Evolutionary conservation across 2,329 filamentous ascomycete genomes (phyloP), one percentile per base, ranked within the genome.

Genomic region (Penicillium olsonii): DNA sequence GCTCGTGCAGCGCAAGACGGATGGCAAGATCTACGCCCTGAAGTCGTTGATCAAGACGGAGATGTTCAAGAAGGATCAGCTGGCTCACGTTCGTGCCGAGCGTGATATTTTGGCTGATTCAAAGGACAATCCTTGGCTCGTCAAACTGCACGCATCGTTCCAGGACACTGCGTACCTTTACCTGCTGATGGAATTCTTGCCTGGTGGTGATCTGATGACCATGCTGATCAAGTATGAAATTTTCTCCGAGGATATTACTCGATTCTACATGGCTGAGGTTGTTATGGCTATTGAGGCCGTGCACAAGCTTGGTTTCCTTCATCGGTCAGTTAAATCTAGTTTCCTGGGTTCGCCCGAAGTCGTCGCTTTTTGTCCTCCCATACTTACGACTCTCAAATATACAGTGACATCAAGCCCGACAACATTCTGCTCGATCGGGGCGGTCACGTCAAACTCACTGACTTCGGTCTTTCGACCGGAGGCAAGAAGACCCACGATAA

Each of bases 141-240:
- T 99, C 64, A 99, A 96, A 80, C 84, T 99, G 55, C 95, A 90
- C 77, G 96, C 94, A 11, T 97, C 94, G 0, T 99, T 99, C 79
- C 94, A 99, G 74, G 94, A 99, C 69, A 82, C 83, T 38, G 92
- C 94, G 59, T 99, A 96, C 76, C 79, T 99, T 29, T 99, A 99
- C 78, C 94, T 99, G 87, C 80, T 99, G 54, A 99, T 99, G 94
- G 94, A 99, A 75, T 99, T 97, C 75, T 82, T 99, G 71, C 94
- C 94, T 7, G 94, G 94, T 72, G 94, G 94, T 72, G 94, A 99
- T 76, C 74, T 99, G 70, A 99, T 99, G 94, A 99, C 94, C 3
- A 99, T 99, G 94, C 80, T 99, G 61, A 99, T 99, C 78, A 99
- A 97, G 80, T 99, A 99, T 68, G 94, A 99, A 71, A 96, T 99